Conservation (phyloP, 768 basidiomycete genomes). For the Gymnopilus dilepis region DNA sequence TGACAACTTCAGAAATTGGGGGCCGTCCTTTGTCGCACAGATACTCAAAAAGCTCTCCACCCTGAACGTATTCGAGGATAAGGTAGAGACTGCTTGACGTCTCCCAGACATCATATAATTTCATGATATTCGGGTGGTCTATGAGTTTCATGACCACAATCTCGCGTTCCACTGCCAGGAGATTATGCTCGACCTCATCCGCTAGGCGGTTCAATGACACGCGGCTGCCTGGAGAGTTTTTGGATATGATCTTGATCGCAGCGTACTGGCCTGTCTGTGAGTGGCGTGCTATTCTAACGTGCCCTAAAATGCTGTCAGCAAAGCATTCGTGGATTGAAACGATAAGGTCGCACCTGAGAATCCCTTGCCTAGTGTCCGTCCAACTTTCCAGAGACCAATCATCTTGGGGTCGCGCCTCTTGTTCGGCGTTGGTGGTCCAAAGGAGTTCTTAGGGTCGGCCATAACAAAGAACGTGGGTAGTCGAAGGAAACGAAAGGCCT, state of each 20-base stretch:
- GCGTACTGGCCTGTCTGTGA: constrained; percentile 88
- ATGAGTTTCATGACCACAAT: constrained; percentile 98
- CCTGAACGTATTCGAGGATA: constrained; percentile 93
- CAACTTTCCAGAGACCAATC: constrained; percentile 85
- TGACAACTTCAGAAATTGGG: constrained; percentile 71
- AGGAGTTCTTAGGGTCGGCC: constrained; percentile 30
- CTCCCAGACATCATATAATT: constrained; percentile 97
- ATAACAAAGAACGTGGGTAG: constrained; percentile 26
- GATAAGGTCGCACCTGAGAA: constrained; percentile 63
- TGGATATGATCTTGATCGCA: constrained; percentile 94
- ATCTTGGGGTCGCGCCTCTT: constrained; percentile 55
- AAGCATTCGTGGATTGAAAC: not conserved
- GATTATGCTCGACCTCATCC: constrained; percentile 76
- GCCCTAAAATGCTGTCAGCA: constrained; percentile 53
- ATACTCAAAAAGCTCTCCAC: constrained; percentile 94
- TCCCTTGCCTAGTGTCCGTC: constrained; percentile 83
- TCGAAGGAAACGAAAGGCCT: constrained; percentile 20
- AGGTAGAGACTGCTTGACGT: constrained; percentile 87
- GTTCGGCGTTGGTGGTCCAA: constrained; percentile 27
- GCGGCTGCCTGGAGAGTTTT: constrained; percentile 68
- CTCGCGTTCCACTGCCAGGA: constrained; percentile 87
- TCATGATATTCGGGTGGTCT: constrained; percentile 93
- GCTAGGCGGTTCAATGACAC: constrained; percentile 71
- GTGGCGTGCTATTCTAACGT: constrained; percentile 88
- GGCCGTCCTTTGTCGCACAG: constrained; percentile 81